Conservation (phyloP, 345 rosid species). For the Euphorbia peplus region DNA sequence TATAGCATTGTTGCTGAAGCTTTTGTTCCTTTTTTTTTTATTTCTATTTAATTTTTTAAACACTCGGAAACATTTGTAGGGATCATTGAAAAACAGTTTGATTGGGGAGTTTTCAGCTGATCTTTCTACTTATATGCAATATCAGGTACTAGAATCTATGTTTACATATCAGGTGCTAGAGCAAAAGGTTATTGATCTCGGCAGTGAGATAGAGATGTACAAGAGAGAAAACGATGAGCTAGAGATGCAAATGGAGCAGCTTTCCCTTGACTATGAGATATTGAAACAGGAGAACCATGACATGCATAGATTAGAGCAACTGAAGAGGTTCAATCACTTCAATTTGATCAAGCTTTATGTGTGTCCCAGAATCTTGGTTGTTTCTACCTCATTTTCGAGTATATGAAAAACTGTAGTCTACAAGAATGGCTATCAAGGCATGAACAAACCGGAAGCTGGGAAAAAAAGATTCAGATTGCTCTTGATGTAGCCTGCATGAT, state of each 20-base stretch:
- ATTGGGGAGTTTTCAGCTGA: conserved; percentile 77
- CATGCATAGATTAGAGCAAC: conserved; percentile 67
- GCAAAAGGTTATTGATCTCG: conserved; percentile 63
- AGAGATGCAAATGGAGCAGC: conserved; percentile 91
- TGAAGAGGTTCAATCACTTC: conserved; percentile 59
- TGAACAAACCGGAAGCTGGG: conserved; percentile 26
- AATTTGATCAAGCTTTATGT: conserved; percentile 39
- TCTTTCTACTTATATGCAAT: conserved; percentile 66
- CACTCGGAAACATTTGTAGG: too few species aligned
- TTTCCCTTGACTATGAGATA: conserved; percentile 95
- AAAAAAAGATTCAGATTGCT: conserved; percentile 41
- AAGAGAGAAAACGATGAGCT: conserved; percentile 79
- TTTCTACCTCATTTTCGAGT: conserved; percentile 40
- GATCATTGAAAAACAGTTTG: conserved; percentile 55
- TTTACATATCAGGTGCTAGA: conserved; percentile 79
- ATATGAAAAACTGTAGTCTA: conserved; percentile 38
- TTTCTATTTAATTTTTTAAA: too few species aligned
- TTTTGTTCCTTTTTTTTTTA: too few species aligned
- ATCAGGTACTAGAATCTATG: too few species aligned
- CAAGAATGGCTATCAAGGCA: conserved; percentile 28
- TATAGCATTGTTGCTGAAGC: too few species aligned
- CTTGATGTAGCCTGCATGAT: conserved; percentile 46
- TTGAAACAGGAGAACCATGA: conserved; percentile 84
- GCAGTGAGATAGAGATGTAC: conserved; percentile 70
- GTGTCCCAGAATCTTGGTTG: conserved; percentile 27